Evolutionary conservation across 139 green algal genomes (phyloP), one percentile per base, ranked within the genome.

Genomic region (Chlamydomonas sp.): DNA sequence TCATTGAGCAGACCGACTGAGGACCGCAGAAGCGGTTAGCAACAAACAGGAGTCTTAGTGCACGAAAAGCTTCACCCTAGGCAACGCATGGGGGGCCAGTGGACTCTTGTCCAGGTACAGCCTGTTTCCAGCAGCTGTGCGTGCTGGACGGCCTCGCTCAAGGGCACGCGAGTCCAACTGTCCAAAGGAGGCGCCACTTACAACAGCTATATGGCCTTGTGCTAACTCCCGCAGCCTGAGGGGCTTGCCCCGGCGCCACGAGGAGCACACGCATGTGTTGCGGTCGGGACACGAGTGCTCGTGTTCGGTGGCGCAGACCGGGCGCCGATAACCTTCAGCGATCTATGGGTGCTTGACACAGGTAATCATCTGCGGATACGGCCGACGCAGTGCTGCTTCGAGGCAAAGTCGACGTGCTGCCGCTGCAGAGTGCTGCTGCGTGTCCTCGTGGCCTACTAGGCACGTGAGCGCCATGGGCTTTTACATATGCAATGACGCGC

Each of bases 261-360:
- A 16, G 94, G 94, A 12, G 94, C 92, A 2, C 89, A 91, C 58
- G 91, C 89, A 0, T 91, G 85, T 71, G 90, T 90, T 4, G 79
- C 86, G 1, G 84, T 92, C 1, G 88, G 90, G 6, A 91, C 64
- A 1, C 91, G 89, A 62, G 63, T 96, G 1, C 18, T 96, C 1
- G 64, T 93, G 3, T 96, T 93, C 86, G 94, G 92, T 17, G 94
- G 94, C 57, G 92, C 94, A 5, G 90, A 95, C 79, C 86, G 94
- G 0, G 75, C 79, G 0, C 86, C 94, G 0, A 60, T 83, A 0
- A 86, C 91, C 8, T 95, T 90, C 74, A 86, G 81, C 67, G 94
- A 96, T 74, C 61, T 94, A 0, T 96, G 94, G 94, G 84, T 94
- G 12, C 78, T 96, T 16, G 90, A 96, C 59, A 95, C 89, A 92